Evolutionary conservation across 2,329 filamentous ascomycete species (phyloP).

Genomic region (Pyricularia sp.): DNA sequence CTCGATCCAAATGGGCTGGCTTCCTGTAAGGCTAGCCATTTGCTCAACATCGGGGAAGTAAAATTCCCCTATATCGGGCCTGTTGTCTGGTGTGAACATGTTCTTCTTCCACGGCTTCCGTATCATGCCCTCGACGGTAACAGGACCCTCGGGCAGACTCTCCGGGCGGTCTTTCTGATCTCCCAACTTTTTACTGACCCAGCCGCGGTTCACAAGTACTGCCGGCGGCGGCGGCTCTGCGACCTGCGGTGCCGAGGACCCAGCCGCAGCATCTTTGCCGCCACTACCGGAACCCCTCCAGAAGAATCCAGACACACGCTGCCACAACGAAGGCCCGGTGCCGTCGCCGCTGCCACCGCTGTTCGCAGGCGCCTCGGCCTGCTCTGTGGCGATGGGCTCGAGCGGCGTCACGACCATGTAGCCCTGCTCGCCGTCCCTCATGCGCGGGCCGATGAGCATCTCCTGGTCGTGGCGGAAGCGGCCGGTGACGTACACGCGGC

Average conservation of each 20-base stretch:
- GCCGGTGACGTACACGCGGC: constrained; percentile 66
- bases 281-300: background rate
- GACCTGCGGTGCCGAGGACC: constrained; percentile 5
- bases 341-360: constrained; percentile 8
- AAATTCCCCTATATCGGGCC: constrained; percentile 71
- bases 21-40: constrained; percentile 75
- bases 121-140: constrained; percentile 72
- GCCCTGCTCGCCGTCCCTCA: constrained; percentile 80
- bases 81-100: constrained; percentile 87
- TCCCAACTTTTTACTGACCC: constrained; percentile 69
- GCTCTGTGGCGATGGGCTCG: constrained; percentile 29
- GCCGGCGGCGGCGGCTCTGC: constrained; percentile 33
- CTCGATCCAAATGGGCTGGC: constrained; percentile 88
- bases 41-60: constrained; percentile 89
- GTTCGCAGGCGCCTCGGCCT: background rate
- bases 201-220: constrained; percentile 79
- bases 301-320: background rate
- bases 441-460: constrained; percentile 87
- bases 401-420: constrained; percentile 87
- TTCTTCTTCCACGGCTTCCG: constrained; percentile 94
- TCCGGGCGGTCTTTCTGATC: constrained; percentile 49
- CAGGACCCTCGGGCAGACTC: constrained; percentile 54
- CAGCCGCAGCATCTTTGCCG: constrained; percentile 10
- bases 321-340: background rate
- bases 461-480: constrained; percentile 75